Conservation (phyloP, 352 stramenopile genomes). For the Pythium vanterpoolii region DNA sequence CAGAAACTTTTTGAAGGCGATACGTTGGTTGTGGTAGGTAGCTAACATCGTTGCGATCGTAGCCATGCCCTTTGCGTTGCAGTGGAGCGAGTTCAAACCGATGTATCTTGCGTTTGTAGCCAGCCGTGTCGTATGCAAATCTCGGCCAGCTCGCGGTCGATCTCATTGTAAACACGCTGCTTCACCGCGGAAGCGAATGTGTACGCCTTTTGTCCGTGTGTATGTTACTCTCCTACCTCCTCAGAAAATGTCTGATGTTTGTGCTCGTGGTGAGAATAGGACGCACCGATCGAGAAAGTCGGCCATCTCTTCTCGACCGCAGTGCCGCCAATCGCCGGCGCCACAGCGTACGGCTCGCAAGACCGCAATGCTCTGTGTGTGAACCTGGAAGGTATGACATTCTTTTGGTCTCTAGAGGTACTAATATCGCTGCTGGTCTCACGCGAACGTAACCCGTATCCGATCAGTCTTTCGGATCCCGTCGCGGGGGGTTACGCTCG, state of each 20-base stretch:
- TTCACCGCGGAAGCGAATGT: conserved; percentile 42
- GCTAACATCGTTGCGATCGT: neutral
- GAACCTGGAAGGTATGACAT: conserved; percentile 71
- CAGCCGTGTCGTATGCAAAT: conserved; percentile 77
- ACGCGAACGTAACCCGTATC: no score
- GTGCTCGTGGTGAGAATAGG: conserved; percentile 23
- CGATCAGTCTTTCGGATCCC: conserved; percentile 63
- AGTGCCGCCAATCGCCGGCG: conserved; percentile 59
- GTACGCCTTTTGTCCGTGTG: conserved; percentile 24
- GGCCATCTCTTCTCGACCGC: conserved; percentile 60
- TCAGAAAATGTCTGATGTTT: conserved; percentile 8
- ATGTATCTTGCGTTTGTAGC: conserved; percentile 26
- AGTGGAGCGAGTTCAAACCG: conserved; percentile 5
- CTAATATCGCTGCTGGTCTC: no score
- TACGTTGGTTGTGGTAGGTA: conserved; percentile 54
- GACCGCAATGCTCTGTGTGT: conserved; percentile 47
- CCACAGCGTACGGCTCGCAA: conserved; percentile 49
- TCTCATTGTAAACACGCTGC: conserved; percentile 70
- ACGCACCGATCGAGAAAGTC: conserved; percentile 38
- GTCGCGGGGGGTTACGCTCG: conserved; percentile 59
- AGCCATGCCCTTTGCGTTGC: neutral
- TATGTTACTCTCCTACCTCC: neutral
- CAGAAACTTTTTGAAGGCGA: conserved; percentile 44
- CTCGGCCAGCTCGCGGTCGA: conserved; percentile 77
- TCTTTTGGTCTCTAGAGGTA: no score